Percentiles rank a stretch among this genome's conserved stretches.
Conservation (phyloP, 2,329 filamentous ascomycete genomes). For the Gaeumannomyces sp. region DNA sequence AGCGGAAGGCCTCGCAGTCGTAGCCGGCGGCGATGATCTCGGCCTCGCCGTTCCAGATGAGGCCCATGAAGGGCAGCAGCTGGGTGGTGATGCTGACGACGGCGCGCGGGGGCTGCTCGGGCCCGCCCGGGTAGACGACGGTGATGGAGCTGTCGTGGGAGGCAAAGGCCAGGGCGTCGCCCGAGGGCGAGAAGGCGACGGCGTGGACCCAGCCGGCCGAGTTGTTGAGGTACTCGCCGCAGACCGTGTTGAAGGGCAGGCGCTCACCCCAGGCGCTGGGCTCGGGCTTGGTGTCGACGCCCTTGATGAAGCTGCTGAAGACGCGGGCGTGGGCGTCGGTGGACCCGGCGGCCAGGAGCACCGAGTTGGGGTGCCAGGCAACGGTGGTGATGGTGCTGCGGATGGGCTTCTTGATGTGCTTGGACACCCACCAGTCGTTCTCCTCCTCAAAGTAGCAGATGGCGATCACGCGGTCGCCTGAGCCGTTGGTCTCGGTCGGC, state of each 20-base stretch:
- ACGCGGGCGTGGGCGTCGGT: constrained; percentile 95
- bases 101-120: constrained; percentile 85
- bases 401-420: constrained; percentile 98
- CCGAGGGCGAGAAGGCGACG: constrained; percentile 86
- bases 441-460: constrained; percentile 99
- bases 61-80: constrained; percentile 82
- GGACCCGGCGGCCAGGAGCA: constrained; percentile 89
- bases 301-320: constrained; percentile 94
- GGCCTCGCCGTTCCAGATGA: constrained; percentile 86
- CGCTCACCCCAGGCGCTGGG: constrained; percentile 90
- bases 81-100: constrained; percentile 86
- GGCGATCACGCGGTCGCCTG: constrained; percentile 89
- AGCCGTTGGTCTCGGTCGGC: constrained; percentile 91
- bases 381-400: constrained; percentile 93
- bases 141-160: constrained; percentile 96
- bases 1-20: constrained; percentile 83
- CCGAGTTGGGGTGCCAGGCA: constrained; percentile 95
- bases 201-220: constrained; percentile 96
- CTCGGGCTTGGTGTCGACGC: constrained; percentile 78
- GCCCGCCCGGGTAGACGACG: constrained; percentile 86
- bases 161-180: constrained; percentile 87
- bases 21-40: constrained; percentile 96
- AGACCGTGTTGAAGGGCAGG: constrained; percentile 96
- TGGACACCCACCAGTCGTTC: constrained; percentile 99
- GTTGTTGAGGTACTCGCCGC: constrained; percentile 92